Percentiles rank a stretch among this genome's conserved stretches.
Conservation (phyloP, 495 filamentous ascomycete species). For the Evernia prunastri region DNA sequence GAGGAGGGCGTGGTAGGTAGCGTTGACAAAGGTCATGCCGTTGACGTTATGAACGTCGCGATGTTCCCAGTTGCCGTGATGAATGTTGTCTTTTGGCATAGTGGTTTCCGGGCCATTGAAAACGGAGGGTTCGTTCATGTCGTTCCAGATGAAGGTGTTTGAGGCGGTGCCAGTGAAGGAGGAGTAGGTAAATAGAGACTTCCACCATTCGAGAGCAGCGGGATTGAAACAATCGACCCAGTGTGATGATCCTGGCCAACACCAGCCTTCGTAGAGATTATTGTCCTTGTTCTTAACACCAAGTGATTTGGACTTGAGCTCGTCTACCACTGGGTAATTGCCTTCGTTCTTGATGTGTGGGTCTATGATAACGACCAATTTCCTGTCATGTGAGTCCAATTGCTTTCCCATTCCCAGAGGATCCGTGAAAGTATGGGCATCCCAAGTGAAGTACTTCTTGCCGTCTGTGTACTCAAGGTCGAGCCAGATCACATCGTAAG, state of each 20-base stretch:
- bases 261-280: slow-evolving; percentile 89
- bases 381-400: slow-evolving; percentile 72
- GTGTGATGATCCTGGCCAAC: slow-evolving; percentile 93
- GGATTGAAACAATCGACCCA: slow-evolving; percentile 96
- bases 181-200: slow-evolving; percentile 75
- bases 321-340: slow-evolving; percentile 66
- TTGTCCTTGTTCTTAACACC: slow-evolving; percentile 85
- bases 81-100: slow-evolving; percentile 96
- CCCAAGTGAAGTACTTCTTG: slow-evolving; percentile 98
- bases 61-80: slow-evolving; percentile 90
- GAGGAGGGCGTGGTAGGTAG: slow-evolving; percentile 76
- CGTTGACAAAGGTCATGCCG: slow-evolving; percentile 88
- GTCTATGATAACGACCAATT: slow-evolving; percentile 91
- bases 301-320: slow-evolving; percentile 75
- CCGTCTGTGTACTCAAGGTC: slow-evolving; percentile 95
- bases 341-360: slow-evolving; percentile 93
- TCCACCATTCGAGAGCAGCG: slow-evolving; percentile 83
- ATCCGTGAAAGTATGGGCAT: slow-evolving; percentile 75
- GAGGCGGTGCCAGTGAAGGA: slow-evolving; percentile 72
- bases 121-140: slow-evolving; percentile 99
- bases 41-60: slow-evolving; percentile 94
- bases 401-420: slow-evolving; percentile 84
- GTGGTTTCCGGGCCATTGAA: slow-evolving; percentile 97
- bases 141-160: slow-evolving; percentile 96
- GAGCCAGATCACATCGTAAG: slow-evolving; percentile 98